Conservation (phyloP, 2,329 filamentous ascomycete genomes). For the Colletotrichum falcatum region DNA sequence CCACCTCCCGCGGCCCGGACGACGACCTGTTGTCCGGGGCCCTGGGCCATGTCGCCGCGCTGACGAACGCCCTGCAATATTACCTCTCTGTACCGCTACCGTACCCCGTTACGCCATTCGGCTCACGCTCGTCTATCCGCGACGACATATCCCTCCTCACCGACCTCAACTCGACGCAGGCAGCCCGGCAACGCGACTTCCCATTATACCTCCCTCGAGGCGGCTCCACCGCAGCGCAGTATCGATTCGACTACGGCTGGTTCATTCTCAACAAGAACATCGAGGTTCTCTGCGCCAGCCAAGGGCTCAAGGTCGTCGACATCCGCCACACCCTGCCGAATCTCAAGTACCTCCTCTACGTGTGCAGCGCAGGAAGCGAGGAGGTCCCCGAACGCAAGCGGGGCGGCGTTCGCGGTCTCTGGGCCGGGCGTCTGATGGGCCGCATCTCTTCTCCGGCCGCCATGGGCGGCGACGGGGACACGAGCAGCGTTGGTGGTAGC, state of each 20-base stretch:
- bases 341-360: constrained; percentile 90
- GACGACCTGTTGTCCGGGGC: constrained; percentile 84
- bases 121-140: constrained; percentile 79
- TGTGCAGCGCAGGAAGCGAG: constrained; percentile 82
- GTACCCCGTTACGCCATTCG: constrained; percentile 80
- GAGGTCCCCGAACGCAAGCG: constrained; percentile 71
- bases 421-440: constrained; percentile 61
- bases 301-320: constrained; percentile 85
- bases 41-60: constrained; percentile 81
- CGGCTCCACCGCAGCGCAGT: constrained; percentile 76
- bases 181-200: constrained; percentile 73
- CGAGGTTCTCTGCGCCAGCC: constrained; percentile 73
- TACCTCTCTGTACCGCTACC: constrained; percentile 85
- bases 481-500: constrained; percentile 54
- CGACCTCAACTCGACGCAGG: constrained; percentile 46
- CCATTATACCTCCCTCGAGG: constrained; percentile 78
- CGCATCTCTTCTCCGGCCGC: constrained; percentile 40
- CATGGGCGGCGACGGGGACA: constrained; percentile 51
- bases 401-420: constrained; percentile 70
- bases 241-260: constrained; percentile 95
- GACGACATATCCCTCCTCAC: constrained; percentile 76
- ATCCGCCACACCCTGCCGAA: constrained; percentile 94
- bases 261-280: constrained; percentile 98
- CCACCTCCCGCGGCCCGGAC: constrained; percentile 55
- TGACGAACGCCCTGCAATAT: constrained; percentile 81